Conservation (phyloP, 768 basidiomycete genomes). For the Boletus vinaceobasis region DNA sequence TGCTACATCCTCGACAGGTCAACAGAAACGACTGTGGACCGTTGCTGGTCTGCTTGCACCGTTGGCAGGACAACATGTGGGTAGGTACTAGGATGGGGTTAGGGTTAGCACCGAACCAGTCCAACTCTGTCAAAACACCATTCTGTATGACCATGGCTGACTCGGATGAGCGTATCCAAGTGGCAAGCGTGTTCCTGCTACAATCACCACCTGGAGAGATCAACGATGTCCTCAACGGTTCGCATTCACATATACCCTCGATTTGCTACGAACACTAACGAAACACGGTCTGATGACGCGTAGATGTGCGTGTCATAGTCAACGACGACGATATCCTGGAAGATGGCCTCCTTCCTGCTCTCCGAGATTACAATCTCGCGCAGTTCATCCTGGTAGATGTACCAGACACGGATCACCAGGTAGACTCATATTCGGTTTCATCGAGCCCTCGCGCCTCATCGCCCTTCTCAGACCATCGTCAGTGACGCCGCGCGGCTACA, state of each 20-base stretch:
- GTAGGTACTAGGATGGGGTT: conserved; percentile 14
- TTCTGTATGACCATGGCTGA: conserved; percentile 43
- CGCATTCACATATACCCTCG: conserved; percentile 5
- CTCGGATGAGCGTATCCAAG: conserved; percentile 58
- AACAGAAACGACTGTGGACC: conserved; percentile 31
- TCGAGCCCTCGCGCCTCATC: background rate
- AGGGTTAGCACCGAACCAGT: conserved; percentile 16
- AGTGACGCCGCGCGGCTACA: conserved; percentile 64
- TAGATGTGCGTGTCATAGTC: conserved; percentile 90
- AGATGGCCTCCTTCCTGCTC: conserved; percentile 68
- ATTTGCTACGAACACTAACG: background rate
- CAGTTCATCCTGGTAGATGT: conserved; percentile 88
- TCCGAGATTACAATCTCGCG: conserved; percentile 80
- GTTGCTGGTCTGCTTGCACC: conserved; percentile 26
- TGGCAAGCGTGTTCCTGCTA: conserved; percentile 74
- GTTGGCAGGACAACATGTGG: conserved; percentile 14
- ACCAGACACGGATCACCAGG: conserved; percentile 74
- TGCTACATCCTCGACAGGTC: conserved; percentile 32
- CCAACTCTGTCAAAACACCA: background rate
- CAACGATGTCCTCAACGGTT: conserved; percentile 92
- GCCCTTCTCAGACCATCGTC: conserved; percentile 65
- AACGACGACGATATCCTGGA: conserved; percentile 83
- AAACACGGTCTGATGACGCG: conserved; percentile 13
- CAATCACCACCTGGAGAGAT: conserved; percentile 96
- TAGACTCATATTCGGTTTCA: conserved; percentile 24